A percentile compares a stretch with the other conserved stretches of the same genome.
Evolutionary conservation across 257 asterid genomes (phyloP).

Genomic region (Solanum stenotomum): DNA sequence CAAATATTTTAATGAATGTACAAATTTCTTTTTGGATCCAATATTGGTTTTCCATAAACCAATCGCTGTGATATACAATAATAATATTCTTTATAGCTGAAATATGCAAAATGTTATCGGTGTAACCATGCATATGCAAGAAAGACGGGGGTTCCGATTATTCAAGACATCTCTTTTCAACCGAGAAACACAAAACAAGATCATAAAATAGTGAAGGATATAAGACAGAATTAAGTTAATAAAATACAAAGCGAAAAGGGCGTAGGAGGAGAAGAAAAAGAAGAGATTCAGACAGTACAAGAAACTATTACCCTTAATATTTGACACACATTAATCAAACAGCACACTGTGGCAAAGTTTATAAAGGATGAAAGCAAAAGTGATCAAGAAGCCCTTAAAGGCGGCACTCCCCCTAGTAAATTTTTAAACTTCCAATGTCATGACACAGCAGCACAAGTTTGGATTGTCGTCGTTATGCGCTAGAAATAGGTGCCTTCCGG

Average conservation of each 20-base stretch:
- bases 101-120: no score
- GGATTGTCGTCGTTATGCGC: conserved; percentile 8
- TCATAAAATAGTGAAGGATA: not conserved
- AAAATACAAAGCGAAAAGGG: not conserved
- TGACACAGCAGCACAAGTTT: not conserved
- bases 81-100: no score
- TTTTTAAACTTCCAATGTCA: not conserved
- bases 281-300: not conserved
- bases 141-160: not conserved
- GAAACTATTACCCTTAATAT: not conserved
- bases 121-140: not conserved
- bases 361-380: not conserved
- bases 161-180: not conserved
- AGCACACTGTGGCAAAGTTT: not conserved
- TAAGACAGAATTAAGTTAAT: not conserved
- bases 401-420: not conserved
- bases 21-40: no score
- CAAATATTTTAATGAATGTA: no score
- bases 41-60: no score
- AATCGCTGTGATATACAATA: no score
- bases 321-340: not conserved
- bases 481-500: conserved; percentile 86
- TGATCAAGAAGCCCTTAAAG: not conserved
- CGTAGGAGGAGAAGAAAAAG: not conserved
- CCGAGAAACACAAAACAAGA: not conserved